phyloP scores from a whole-genome alignment of 1,139 yeast species.

The Zygosaccharomyces sapae region DNA sequence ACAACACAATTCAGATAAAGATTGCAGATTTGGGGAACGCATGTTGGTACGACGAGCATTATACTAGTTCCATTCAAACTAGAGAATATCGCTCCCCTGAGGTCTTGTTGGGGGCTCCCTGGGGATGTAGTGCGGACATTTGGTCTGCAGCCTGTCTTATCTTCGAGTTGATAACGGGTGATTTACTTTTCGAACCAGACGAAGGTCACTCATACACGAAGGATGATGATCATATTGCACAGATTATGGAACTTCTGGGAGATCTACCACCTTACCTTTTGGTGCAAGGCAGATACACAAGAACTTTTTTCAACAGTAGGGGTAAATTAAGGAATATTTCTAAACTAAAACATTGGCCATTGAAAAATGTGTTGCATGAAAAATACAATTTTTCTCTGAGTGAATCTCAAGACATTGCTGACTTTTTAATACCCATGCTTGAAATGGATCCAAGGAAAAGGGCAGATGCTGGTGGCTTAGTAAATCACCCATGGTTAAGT shows the following conservation, averaged over 20 bases:
- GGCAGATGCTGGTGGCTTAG: conserved; percentile 75
- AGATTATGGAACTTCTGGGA: conserved; percentile 63
- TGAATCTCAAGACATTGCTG: conserved; percentile 54
- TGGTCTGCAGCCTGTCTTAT: conserved; percentile 73
- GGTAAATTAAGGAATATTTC: conserved; percentile 55
- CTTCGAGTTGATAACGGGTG: conserved; percentile 72
- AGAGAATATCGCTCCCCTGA: conserved; percentile 75
- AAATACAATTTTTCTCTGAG: conserved; percentile 51
- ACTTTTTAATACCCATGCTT: conserved; percentile 64
- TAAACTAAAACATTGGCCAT: conserved; percentile 61
- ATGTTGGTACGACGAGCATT: conserved; percentile 62
- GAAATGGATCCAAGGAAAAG: conserved; percentile 60
- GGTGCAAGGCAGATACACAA: conserved; percentile 48
- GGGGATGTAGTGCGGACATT: conserved; percentile 75
- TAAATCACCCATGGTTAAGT: conserved; percentile 66
- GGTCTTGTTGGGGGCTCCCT: conserved; percentile 51
- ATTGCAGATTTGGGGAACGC: conserved; percentile 77
- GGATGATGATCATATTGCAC: conserved; percentile 75
- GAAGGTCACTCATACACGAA: conserved; percentile 49
- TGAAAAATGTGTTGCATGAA: conserved; percentile 55
- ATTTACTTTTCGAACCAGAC: conserved; percentile 64
- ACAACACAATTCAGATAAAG: conserved; percentile 46
- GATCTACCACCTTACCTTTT: conserved; percentile 50
- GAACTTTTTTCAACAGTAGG: conserved; percentile 51
- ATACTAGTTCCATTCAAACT: conserved; percentile 70